Evolutionary conservation across 108 stramenopile genomes (phyloP).

Genomic region (Fistulifera solaris): DNA sequence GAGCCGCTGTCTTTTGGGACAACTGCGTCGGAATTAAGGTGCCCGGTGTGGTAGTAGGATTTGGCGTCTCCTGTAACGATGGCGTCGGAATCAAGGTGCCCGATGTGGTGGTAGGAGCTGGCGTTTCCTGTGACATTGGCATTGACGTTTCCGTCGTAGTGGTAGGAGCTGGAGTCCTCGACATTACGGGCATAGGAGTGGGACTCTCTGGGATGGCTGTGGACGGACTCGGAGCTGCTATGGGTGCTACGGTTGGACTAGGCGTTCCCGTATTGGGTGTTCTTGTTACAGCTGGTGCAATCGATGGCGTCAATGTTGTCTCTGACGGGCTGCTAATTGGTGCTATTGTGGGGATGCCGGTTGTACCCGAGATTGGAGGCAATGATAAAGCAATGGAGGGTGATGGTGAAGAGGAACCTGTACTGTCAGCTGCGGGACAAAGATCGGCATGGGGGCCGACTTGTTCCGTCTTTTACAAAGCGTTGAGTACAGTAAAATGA

Average conservation of each 20-base stretch:
- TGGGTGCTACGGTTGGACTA: neutral
- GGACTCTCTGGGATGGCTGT: neutral
- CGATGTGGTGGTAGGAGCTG: too few species aligned
- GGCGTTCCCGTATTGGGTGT: neutral
- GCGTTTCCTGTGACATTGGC: too few species aligned
- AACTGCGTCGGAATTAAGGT: too few species aligned
- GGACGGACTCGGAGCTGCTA: neutral
- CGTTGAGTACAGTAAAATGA: neutral
- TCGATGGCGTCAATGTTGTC: neutral
- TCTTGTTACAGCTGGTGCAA: neutral
- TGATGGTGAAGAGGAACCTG: conserved; percentile 7
- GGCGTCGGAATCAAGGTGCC: too few species aligned
- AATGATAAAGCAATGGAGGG: conserved; percentile 1
- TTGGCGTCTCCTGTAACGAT: too few species aligned
- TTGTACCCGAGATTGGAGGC: conserved; percentile 7
- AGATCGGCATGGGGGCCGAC: conserved; percentile 6
- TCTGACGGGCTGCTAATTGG: conserved; percentile 1
- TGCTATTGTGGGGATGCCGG: conserved; percentile 6
- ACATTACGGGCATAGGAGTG: neutral
- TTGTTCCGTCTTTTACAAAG: conserved; percentile 8
- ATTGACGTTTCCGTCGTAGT: too few species aligned
- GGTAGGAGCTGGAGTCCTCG: too few species aligned
- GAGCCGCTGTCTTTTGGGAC: too few species aligned
- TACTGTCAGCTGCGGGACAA: conserved; percentile 5
- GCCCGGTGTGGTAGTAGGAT: too few species aligned